These are phyloP conservation scores for Penicillium paxilli DNA, from an alignment of 495 filamentous ascomycete genomes.

Conservation along the genomic window DNA sequence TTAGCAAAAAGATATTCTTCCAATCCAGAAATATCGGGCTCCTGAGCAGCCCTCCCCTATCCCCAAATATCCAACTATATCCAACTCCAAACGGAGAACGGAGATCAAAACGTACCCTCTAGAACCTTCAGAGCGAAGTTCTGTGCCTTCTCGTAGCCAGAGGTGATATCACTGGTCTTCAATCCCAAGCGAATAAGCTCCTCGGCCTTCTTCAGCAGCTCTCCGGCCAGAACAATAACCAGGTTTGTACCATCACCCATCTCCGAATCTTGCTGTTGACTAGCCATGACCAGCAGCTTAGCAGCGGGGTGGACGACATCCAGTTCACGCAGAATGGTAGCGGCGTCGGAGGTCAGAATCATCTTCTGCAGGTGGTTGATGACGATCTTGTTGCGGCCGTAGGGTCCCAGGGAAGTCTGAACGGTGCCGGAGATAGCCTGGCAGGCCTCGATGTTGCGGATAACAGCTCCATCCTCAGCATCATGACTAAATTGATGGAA, in stretches of 20 bases:
- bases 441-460: constrained; percentile 98
- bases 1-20: constrained; percentile 1
- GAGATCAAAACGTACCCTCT: constrained; percentile 57
- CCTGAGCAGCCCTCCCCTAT: not conserved
- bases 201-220: constrained; percentile 96
- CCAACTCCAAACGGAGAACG: not conserved
- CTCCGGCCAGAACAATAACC: constrained; percentile 93
- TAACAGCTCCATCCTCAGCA: constrained; percentile 96
- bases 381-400: constrained; percentile 99
- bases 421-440: constrained; percentile 93
- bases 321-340: constrained; percentile 94
- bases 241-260: constrained; percentile 99
- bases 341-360: constrained; percentile 97
- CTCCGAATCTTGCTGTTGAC: constrained; percentile 97
- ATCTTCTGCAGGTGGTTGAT: constrained; percentile 99
- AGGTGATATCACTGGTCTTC: constrained; percentile 94
- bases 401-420: constrained; percentile 93
- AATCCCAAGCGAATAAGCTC: constrained; percentile 92
- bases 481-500: constrained; percentile 68
- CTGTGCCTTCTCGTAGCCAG: constrained; percentile 92
- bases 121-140: constrained; percentile 80
- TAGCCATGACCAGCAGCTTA: constrained; percentile 98
- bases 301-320: constrained; percentile 98
- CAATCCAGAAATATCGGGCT: not conserved
- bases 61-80: not conserved